phyloP scores from a whole-genome alignment of 2,329 filamentous ascomycete genomes.

The Dactylellina drechsleri region DNA sequence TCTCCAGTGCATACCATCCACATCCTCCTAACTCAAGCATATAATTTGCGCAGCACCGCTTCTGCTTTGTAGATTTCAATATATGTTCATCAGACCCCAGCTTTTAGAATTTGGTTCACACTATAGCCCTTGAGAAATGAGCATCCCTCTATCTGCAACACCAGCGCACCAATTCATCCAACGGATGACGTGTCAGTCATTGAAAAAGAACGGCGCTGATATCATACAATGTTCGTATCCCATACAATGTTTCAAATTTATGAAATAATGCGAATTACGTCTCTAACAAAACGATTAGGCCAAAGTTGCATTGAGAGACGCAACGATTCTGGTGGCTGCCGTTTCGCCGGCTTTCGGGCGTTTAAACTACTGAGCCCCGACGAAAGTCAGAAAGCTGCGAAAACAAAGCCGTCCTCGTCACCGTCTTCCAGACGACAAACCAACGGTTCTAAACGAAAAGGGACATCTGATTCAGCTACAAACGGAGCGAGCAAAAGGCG shows the following conservation, averaged over 20 bases:
- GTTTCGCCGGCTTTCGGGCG: constrained; percentile 54
- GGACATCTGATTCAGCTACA: neutral
- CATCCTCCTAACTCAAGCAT: too few relatives aligned
- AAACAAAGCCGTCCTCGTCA: neutral
- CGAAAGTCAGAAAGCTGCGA: neutral
- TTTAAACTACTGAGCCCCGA: constrained; percentile 44
- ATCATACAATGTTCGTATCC: constrained; percentile 43
- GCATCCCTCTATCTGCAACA: constrained; percentile 6
- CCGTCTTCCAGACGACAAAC: neutral
- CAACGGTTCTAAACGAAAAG: neutral
- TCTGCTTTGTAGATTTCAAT: too few relatives aligned
- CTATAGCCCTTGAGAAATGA: too few relatives aligned
- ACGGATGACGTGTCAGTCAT: constrained; percentile 45
- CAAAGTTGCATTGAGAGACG: constrained; percentile 57
- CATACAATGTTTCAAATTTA: neutral
- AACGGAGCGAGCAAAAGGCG: constrained; percentile 24
- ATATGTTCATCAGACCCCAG: too few relatives aligned
- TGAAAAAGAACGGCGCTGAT: constrained; percentile 39
- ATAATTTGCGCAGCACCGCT: too few relatives aligned
- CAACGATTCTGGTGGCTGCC: constrained; percentile 53
- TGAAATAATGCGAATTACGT: neutral
- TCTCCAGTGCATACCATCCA: too few relatives aligned
- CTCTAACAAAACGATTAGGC: constrained; percentile 18
- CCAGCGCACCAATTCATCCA: constrained; percentile 37
- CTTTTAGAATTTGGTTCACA: too few relatives aligned